phyloP scores from a whole-genome alignment of 768 basidiomycete species.

The Mycena capillaripes region DNA sequence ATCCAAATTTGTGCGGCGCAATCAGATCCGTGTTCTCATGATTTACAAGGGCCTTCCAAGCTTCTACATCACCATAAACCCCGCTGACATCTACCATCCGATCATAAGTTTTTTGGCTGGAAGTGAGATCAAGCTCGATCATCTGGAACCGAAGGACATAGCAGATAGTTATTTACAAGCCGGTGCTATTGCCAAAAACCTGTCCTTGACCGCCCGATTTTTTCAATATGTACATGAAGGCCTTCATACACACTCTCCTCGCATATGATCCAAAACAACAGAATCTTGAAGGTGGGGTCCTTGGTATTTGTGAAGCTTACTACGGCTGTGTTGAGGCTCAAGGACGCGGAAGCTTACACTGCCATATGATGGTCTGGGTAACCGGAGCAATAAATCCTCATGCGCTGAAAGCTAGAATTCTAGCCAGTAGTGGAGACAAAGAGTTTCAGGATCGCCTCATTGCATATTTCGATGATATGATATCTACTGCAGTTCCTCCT shows the following conservation, averaged over 20 bases:
- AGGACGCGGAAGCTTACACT: neutral
- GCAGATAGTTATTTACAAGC: neutral
- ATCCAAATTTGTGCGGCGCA: neutral
- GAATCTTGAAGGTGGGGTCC: neutral
- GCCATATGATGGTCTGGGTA: conserved; percentile 1
- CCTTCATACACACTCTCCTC: neutral
- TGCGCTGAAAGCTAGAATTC: neutral
- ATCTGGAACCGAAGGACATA: neutral
- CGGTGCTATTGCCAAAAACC: neutral
- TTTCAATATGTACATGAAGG: conserved; percentile 5
- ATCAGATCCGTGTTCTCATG: neutral
- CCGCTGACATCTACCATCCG: neutral
- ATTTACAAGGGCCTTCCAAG: neutral
- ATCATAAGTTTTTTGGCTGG: neutral
- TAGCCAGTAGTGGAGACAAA: neutral
- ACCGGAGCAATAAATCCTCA: neutral
- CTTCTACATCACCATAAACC: conserved; percentile 8
- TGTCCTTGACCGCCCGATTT: neutral
- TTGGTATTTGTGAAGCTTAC: neutral
- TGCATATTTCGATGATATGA: conserved; percentile 10
- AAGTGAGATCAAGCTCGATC: neutral
- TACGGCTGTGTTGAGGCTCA: conserved; percentile 5
- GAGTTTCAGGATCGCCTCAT: conserved; percentile 4
- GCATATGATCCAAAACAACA: neutral
- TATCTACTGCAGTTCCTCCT: neutral